Evolutionary conservation across 352 stramenopile species (phyloP), one percentile per base, ranked within the genome.

Genomic region (Pythium folliculosum): DNA sequence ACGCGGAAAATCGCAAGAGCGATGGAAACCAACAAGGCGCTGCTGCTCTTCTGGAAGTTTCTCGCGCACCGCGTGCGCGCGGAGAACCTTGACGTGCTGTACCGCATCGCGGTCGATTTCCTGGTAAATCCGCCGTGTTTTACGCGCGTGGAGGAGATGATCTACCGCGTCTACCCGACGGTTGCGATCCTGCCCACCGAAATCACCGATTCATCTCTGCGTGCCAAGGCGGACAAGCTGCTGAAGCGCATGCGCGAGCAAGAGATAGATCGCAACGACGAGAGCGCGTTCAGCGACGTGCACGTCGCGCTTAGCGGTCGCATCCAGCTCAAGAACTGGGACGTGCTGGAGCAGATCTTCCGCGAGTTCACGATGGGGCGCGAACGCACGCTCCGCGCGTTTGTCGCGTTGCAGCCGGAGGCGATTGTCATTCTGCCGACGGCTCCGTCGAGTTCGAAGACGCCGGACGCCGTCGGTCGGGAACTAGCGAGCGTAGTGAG

Each of bases 31-130:
- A 43, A 43, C 37, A 2, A 49, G 10, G 22, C 43, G 16, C 37
- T 61, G 10, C 40, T 50, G 25, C 56, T 63, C 12, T 63, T 63
- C 30, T 40, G 43, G 22, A 63, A 63, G 56, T 63, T 63, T 27
- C 25, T 63, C 19, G 17, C 23, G 38, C 44, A 51, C 17, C 38
- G 56, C 12, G 38, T 63, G 21, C 22, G 30, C 17, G 32, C 56
- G 2, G 56, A 63, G 6, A 32, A 63, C 19, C 30, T 63, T 4
- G 56, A 63, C 25, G 7, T 63, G 4, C 27, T 53, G n/a, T 43
- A 40, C 38, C n/a, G 16, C 23, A 63, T 63, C 22, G 56, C 27
- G 4, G 25, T 43, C 38, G 56, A 63, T 16, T 52, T 25, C 13
- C 16, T 53, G 22, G 56, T 53, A 35, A n/a, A 51, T 4, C 40